Conservation (phyloP, 495 filamentous ascomycete genomes). For the Bathelium albidoporum region DNA sequence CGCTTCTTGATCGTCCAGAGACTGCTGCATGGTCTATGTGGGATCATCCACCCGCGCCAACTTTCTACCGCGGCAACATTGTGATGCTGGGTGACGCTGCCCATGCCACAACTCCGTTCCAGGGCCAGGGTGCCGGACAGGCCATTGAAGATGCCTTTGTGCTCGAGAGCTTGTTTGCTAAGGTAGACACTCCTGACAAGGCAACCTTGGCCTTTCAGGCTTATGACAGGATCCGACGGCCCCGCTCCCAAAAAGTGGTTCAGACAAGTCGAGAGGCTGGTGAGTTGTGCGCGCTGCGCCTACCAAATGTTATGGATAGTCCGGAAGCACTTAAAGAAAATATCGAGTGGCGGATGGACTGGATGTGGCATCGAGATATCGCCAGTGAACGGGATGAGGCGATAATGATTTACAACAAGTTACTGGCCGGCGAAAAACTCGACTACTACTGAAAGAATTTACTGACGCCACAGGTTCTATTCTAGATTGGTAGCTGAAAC, state of each 20-base stretch:
- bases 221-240: slow-evolving; percentile 9
- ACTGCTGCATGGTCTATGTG: slow-evolving; percentile 9
- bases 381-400: slow-evolving; percentile 16
- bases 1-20: background rate
- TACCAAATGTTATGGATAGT: slow-evolving; percentile 22
- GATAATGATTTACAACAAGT: background rate
- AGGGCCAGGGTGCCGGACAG: slow-evolving; percentile 17
- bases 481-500: too few species aligned
- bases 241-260: slow-evolving; percentile 22
- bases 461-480: too few species aligned
- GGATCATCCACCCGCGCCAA: slow-evolving; percentile 16
- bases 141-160: slow-evolving; percentile 18
- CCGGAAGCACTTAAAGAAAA: slow-evolving; percentile 9
- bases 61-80: slow-evolving; percentile 12
- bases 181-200: background rate
- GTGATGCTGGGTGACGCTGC: slow-evolving; percentile 19
- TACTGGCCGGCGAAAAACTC: background rate
- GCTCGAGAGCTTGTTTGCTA: slow-evolving; percentile 10
- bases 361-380: slow-evolving; percentile 15
- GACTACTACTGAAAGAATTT: too few species aligned
- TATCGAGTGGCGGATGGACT: slow-evolving; percentile 9
- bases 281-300: slow-evolving; percentile 22
- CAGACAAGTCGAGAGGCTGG: slow-evolving; percentile 37
- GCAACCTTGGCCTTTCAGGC: slow-evolving; percentile 10
- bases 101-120: slow-evolving; percentile 15